Evolutionary conservation across 768 basidiomycete genomes (phyloP).

Genomic region (Xanthoconium stramineum): DNA sequence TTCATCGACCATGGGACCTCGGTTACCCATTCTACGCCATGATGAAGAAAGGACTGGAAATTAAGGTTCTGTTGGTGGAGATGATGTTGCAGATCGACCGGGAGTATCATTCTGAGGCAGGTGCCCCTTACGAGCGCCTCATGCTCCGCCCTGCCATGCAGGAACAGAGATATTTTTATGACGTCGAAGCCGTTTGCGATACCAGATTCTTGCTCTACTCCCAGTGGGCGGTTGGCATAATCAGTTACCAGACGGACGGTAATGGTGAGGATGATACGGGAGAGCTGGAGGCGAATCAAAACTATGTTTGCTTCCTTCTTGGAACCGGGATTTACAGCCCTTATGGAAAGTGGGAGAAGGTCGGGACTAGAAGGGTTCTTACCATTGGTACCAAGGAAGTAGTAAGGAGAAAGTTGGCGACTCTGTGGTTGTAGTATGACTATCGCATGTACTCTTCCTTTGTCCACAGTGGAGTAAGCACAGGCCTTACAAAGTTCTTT

Average conservation of each 20-base stretch:
- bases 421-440: background rate
- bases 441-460: no score
- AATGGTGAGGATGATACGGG: background rate
- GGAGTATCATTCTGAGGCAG: background rate
- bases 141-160: background rate
- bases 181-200: background rate
- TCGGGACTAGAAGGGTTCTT: slow-evolving; percentile 1
- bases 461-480: no score
- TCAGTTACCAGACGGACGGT: slow-evolving; percentile 6
- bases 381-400: slow-evolving; percentile 6
- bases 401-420: background rate
- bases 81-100: slow-evolving; percentile 5
- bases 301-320: slow-evolving; percentile 2
- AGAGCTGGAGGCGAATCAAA: background rate
- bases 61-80: slow-evolving; percentile 8
- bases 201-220: slow-evolving; percentile 3
- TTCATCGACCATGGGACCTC: slow-evolving; percentile 6
- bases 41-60: slow-evolving; percentile 3
- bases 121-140: background rate
- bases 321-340: slow-evolving; percentile 7
- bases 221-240: slow-evolving; percentile 5
- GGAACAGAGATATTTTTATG: slow-evolving; percentile 1
- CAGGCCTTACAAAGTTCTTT: no score
- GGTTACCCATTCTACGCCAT: slow-evolving; percentile 4
- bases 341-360: slow-evolving; percentile 6